These are phyloP conservation scores for Sclerotinia sclerotiorum DNA, from an alignment of 2,329 filamentous ascomycete genomes.

Conservation along the genomic window DNA sequence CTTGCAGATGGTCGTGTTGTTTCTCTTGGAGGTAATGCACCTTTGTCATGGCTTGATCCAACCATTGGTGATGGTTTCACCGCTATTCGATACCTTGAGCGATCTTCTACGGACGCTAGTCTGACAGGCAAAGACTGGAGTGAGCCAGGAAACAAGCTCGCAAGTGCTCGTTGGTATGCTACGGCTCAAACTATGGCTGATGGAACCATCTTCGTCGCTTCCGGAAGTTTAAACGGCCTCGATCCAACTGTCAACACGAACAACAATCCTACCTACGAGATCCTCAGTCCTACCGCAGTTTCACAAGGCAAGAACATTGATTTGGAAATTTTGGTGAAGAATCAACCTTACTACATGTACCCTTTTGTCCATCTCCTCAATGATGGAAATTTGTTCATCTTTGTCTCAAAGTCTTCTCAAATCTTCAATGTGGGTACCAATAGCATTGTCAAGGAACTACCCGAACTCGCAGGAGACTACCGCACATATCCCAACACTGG, in stretches of 20 bases:
- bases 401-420: constrained; percentile 55
- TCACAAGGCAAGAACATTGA: constrained; percentile 49
- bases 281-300: constrained; percentile 51
- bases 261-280: constrained; percentile 64
- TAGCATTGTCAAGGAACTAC: constrained; percentile 47
- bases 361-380: constrained; percentile 60
- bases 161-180: constrained; percentile 59
- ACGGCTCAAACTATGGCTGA: constrained; percentile 59
- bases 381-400: constrained; percentile 57
- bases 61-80: constrained; percentile 60
- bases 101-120: constrained; percentile 48
- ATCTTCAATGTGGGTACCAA: constrained; percentile 53
- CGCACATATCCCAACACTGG: constrained; percentile 62
- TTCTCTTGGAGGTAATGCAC: constrained; percentile 58
- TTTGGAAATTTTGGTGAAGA: constrained; percentile 55
- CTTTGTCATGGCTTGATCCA: constrained; percentile 54
- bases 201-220: constrained; percentile 58
- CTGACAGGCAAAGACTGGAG: constrained; percentile 52
- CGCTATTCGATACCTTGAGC: constrained; percentile 55
- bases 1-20: constrained; percentile 56
- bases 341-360: constrained; percentile 65
- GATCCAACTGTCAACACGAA: constrained; percentile 54
- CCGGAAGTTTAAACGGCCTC: constrained; percentile 58
- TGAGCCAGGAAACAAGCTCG: constrained; percentile 56
- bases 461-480: constrained; percentile 55